Evolutionary conservation across 2,329 filamentous ascomycete species (phyloP), one percentile per base, ranked within the genome.

Genomic region (Remersonia thermophila): DNA sequence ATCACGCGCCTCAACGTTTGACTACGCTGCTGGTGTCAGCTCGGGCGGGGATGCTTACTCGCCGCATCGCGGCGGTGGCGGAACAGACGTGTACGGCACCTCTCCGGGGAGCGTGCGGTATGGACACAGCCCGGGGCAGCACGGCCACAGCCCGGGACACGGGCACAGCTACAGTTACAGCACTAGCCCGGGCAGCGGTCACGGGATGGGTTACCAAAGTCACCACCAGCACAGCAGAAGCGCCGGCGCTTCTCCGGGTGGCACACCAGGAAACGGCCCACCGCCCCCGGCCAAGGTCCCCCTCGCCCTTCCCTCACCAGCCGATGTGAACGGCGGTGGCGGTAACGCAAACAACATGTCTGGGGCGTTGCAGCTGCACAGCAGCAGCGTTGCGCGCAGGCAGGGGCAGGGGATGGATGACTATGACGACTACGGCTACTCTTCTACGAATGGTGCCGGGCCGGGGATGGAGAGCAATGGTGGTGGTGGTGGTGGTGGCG

Each of bases 261-360:
- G 17, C 10, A 23, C 14, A 7, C 2, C 5, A 20, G 32, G 53
- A 16, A 45, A 51, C 13, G 63, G 60, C 0, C 79, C 80, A 10
- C 73, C 76, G 0, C 68, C 83, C 33, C 80, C 80, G 3, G 77
- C 77, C n/a, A 84, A 84, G 57, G 62, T 83, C 7, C 77, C 79
- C 1, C 55, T 80, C 15, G 51, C 46, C 14, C 25, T 50, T 15
- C 47, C 48, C 0, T 28, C 46, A 7, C 41, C 44, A 9, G 32
- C 20, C 9, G 5, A 5, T 23, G 20, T 6, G 20, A 23, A 23
- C 20, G 5, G 5, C 20, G 9, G 9, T 23, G 20, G 20, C n/a
- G n/a, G n/a, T n/a, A n/a, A n/a, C n/a, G n/a, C n/a, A n/a, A n/a
- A n/a, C 5, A 23, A 23, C 16, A 50, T 51, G 46, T 42, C 47